phyloP scores from a whole-genome alignment of 108 stramenopile genomes.

The Pseudonitzschia pungens region DNA sequence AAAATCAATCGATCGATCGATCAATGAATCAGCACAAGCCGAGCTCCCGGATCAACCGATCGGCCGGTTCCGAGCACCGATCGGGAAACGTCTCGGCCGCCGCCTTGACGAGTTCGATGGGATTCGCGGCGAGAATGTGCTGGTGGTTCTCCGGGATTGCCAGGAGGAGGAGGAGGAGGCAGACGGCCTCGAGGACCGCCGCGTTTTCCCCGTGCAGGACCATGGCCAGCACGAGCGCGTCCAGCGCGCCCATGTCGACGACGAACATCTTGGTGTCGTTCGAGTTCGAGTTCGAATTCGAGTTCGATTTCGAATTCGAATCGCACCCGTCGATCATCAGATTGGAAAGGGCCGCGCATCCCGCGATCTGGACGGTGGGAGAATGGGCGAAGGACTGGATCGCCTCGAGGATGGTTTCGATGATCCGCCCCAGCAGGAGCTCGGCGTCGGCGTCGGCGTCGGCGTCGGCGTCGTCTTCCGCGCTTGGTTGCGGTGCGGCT shows the following conservation, averaged over 20 bases:
- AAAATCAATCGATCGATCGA: too few relatives aligned
- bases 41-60: conserved; percentile 2
- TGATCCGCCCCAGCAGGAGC: conserved; percentile 45
- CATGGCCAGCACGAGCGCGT: conserved; percentile 76
- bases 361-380: conserved; percentile 60
- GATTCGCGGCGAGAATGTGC: conserved; percentile 57
- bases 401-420: conserved; percentile 59
- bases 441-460: not conserved
- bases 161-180: conserved; percentile 47
- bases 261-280: conserved; percentile 55
- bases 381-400: conserved; percentile 64
- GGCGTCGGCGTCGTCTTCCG: not conserved
- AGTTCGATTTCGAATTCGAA: not conserved
- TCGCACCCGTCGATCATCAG: too few relatives aligned
- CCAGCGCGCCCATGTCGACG: conserved; percentile 65
- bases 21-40: not conserved
- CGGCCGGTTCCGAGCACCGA: conserved; percentile 46
- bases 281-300: not conserved
- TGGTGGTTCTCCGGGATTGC: conserved; percentile 51
- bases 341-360: conserved; percentile 63
- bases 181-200: conserved; percentile 54
- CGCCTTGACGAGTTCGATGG: conserved; percentile 46
- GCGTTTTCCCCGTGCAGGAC: conserved; percentile 58
- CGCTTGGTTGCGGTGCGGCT: not conserved
- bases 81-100: conserved; percentile 56